A percentile compares a stretch with the other conserved stretches of the same genome.
These are phyloP conservation scores for Termitomyces eurrhizus DNA, from an alignment of 768 basidiomycete species.

Conservation along the genomic window DNA sequence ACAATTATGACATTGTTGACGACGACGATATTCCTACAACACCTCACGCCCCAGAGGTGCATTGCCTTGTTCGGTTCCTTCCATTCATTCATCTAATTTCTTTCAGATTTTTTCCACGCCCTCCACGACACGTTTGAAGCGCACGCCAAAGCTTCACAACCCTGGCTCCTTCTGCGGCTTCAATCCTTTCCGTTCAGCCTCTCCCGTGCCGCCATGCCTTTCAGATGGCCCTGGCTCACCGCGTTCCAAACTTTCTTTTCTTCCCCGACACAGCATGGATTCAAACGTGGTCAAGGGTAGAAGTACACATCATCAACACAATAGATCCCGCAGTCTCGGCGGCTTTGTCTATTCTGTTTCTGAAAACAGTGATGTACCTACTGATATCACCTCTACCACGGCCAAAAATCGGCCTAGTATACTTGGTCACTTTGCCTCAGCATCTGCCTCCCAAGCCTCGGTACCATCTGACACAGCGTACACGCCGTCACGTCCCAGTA, in stretches of 20 bases:
- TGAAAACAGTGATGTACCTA: slow-evolving; percentile 10
- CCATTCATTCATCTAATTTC: slow-evolving; percentile 3
- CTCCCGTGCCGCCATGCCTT: slow-evolving; percentile 31
- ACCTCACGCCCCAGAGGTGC: slow-evolving; percentile 17
- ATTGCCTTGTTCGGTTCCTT: neutral
- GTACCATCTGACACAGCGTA: slow-evolving; percentile 36
- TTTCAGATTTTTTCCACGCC: slow-evolving; percentile 32
- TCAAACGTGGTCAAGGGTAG: slow-evolving; percentile 20
- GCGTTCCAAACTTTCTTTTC: slow-evolving; percentile 41
- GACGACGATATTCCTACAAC: slow-evolving; percentile 45
- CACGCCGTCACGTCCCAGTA: slow-evolving; percentile 51
- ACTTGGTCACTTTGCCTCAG: slow-evolving; percentile 56
- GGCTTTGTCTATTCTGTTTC: slow-evolving; percentile 26
- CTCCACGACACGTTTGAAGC: slow-evolving; percentile 27
- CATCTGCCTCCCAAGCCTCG: slow-evolving; percentile 41
- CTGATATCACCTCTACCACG: slow-evolving; percentile 17
- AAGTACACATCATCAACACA: slow-evolving; percentile 33
- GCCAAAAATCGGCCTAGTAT: slow-evolving; percentile 65
- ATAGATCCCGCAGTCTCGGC: slow-evolving; percentile 47
- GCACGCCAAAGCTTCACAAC: slow-evolving; percentile 30
- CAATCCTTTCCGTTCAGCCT: slow-evolving; percentile 40
- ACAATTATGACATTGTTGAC: slow-evolving; percentile 47
- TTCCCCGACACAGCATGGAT: slow-evolving; percentile 34
- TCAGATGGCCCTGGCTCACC: slow-evolving; percentile 27
- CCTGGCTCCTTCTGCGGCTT: slow-evolving; percentile 38